phyloP scores from a whole-genome alignment of 2,329 filamentous ascomycete genomes.

The Aspergillus chevalieri region DNA sequence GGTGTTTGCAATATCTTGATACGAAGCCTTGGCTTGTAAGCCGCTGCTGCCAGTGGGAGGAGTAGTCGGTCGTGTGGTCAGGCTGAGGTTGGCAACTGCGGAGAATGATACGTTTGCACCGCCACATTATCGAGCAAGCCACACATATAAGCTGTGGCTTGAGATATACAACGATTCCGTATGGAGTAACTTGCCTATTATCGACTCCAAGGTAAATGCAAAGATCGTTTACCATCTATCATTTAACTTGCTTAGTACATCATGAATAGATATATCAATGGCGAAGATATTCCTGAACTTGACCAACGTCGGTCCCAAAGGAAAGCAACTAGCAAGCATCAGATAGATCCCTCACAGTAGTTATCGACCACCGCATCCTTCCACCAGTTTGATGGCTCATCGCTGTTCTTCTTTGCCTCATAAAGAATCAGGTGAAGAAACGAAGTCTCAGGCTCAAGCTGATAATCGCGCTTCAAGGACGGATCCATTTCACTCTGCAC shows the following conservation, averaged over 20 bases:
- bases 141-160: neutral
- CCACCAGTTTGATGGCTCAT: neutral
- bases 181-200: too few relatives aligned
- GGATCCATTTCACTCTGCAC: neutral
- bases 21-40: neutral
- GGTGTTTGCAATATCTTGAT: neutral
- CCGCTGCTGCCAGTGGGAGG: neutral
- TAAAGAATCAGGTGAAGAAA: neutral
- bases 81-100: slow-evolving; percentile 1
- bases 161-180: too few relatives aligned
- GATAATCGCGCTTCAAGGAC: neutral
- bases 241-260: too few relatives aligned
- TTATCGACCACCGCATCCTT: too few relatives aligned
- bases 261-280: too few relatives aligned
- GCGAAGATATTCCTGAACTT: too few relatives aligned
- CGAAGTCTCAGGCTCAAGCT: neutral
- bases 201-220: too few relatives aligned
- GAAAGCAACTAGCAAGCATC: neutral
- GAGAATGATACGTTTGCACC: neutral
- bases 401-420: neutral
- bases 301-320: neutral
- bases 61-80: neutral
- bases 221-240: too few relatives aligned
- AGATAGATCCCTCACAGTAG: neutral
- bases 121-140: neutral